Percentiles rank a stretch among this genome's conserved stretches.
Evolutionary conservation across 352 stramenopile genomes (phyloP).

Genomic region (Globisporangium polare): DNA sequence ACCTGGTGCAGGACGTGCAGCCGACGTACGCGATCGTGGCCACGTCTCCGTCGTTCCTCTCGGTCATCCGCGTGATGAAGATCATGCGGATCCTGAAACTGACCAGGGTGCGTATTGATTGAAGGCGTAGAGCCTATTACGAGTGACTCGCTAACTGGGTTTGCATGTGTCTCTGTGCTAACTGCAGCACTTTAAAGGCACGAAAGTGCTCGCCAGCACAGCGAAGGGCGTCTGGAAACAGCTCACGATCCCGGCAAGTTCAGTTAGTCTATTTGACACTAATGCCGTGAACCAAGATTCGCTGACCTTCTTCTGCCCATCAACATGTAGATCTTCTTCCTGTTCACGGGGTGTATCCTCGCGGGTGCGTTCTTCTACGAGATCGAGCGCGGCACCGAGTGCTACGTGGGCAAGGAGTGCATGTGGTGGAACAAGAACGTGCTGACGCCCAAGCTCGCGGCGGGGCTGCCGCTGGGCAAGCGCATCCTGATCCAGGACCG

Average conservation of each 20-base stretch:
- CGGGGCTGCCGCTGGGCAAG: conserved; percentile 43
- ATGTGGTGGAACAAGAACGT: conserved; percentile 58
- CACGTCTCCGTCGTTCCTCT: conserved; percentile 58
- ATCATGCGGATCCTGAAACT: conserved; percentile 76
- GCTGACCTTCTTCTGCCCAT: not conserved
- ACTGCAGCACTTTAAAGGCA: conserved; percentile 59
- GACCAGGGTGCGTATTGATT: conserved; percentile 33
- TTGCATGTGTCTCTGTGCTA: not conserved
- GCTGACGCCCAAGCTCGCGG: conserved; percentile 35
- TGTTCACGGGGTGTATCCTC: conserved; percentile 64
- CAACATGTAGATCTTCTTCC: conserved; percentile 56
- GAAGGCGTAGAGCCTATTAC: not conserved
- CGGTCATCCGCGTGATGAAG: conserved; percentile 63
- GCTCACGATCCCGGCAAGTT: conserved; percentile 54
- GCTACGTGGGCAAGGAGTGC: conserved; percentile 50
- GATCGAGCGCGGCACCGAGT: conserved; percentile 66
- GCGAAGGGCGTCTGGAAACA: conserved; percentile 51
- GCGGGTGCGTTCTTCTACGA: conserved; percentile 67
- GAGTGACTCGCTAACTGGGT: not conserved
- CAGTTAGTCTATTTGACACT: not conserved
- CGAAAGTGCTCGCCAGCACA: conserved; percentile 58
- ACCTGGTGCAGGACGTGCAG: conserved; percentile 23
- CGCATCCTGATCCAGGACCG: conserved; percentile 63
- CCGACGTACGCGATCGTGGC: conserved; percentile 63
- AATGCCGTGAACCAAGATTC: not conserved